Evolutionary conservation across 768 basidiomycete species (phyloP).

Genomic region (Termitomyces sp.): DNA sequence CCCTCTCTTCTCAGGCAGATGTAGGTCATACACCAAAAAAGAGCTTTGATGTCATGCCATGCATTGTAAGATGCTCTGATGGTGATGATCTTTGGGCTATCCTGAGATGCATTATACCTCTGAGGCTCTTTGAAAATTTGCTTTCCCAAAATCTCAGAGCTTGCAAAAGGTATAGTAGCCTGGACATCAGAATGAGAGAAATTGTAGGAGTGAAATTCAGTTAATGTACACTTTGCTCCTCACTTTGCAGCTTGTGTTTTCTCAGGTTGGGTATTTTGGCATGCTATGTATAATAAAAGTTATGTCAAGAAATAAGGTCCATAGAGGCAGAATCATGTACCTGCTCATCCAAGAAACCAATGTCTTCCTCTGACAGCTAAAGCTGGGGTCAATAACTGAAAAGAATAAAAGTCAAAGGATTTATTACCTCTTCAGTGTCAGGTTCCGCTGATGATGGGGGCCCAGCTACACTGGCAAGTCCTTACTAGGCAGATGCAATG

Average conservation of each 20-base stretch:
- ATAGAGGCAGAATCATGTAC: background rate
- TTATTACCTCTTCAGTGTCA: background rate
- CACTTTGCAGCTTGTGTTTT: background rate
- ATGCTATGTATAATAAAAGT: background rate
- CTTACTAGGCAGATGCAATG: too few species aligned
- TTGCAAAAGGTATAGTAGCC: background rate
- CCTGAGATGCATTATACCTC: background rate
- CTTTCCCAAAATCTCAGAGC: background rate
- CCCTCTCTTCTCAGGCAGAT: too few species aligned
- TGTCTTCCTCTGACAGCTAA: background rate
- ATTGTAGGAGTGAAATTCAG: background rate
- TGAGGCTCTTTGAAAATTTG: background rate
- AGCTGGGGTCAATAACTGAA: background rate
- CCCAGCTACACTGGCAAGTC: too few species aligned
- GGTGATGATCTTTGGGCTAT: background rate
- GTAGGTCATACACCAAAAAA: background rate
- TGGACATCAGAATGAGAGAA: background rate
- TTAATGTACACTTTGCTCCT: background rate
- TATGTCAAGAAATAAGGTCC: background rate
- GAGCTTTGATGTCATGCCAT: background rate
- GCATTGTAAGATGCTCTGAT: background rate
- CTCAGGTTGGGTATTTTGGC: background rate
- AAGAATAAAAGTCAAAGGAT: background rate
- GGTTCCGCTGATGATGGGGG: too few species aligned
- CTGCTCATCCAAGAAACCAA: background rate